phyloP scores from a whole-genome alignment of 768 basidiomycete species.

The Phylloporus sp. region DNA sequence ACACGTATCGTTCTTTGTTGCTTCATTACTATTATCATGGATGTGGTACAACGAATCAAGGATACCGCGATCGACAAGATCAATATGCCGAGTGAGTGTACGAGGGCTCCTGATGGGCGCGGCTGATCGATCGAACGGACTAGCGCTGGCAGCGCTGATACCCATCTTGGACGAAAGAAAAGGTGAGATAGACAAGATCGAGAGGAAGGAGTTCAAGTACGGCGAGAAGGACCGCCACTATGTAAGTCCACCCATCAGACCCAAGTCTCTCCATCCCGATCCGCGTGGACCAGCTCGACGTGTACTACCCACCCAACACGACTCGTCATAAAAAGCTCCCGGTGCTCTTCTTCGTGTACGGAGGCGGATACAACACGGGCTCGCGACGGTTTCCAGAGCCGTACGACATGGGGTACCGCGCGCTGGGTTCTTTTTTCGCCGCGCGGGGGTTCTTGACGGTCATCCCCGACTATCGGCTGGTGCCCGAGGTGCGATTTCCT shows the following conservation, averaged over 20 bases:
- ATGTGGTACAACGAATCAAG: slow-evolving; percentile 30
- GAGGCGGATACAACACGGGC: slow-evolving; percentile 57
- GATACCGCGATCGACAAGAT: slow-evolving; percentile 30
- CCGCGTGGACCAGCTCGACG: slow-evolving; percentile 45
- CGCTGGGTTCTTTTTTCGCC: slow-evolving; percentile 59
- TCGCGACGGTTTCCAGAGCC: slow-evolving; percentile 44
- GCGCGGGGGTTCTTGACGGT: slow-evolving; percentile 54
- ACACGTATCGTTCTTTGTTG: neutral
- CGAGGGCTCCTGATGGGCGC: neutral
- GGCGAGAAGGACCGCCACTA: slow-evolving; percentile 42
- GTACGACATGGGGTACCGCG: slow-evolving; percentile 48
- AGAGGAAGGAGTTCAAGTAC: slow-evolving; percentile 53
- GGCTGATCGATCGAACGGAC: slow-evolving; percentile 7
- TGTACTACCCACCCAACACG: slow-evolving; percentile 53
- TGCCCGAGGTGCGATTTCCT: slow-evolving; percentile 54
- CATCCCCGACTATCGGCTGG: slow-evolving; percentile 65
- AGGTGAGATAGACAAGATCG: slow-evolving; percentile 41
- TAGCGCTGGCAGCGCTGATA: slow-evolving; percentile 46
- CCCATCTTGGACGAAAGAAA: slow-evolving; percentile 48
- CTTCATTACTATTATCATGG: slow-evolving; percentile 26
- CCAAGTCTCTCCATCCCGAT: neutral
- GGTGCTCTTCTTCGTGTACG: slow-evolving; percentile 61
- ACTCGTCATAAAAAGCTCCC: too few relatives aligned
- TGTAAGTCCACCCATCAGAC: slow-evolving; percentile 7
- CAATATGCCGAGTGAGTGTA: slow-evolving; percentile 32